These are phyloP conservation scores for Rhizophora mangle DNA, from an alignment of 345 rosid species.

Conservation along the genomic window DNA sequence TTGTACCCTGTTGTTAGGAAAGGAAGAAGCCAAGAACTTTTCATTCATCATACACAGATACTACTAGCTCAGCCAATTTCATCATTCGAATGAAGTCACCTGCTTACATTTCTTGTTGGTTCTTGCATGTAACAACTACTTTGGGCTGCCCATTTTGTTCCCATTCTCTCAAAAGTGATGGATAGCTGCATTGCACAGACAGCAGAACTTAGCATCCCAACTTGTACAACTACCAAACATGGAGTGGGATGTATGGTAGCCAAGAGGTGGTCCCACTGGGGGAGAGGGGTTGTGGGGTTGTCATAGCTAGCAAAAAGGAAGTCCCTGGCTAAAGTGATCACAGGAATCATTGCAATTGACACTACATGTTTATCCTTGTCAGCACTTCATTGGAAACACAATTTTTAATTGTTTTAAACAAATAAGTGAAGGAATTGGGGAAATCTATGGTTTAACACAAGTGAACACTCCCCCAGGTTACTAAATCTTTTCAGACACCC, in stretches of 20 bases:
- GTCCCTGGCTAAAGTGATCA: neutral
- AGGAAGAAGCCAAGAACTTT: neutral
- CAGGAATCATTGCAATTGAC: neutral
- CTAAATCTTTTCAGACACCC: neutral
- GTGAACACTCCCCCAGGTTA: neutral
- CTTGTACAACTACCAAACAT: neutral
- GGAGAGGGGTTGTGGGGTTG: neutral
- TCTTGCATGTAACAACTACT: slow-evolving; percentile 79
- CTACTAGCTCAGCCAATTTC: neutral
- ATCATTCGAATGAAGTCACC: slow-evolving; percentile 29
- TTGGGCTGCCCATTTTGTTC: slow-evolving; percentile 86
- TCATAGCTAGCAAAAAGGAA: slow-evolving; percentile 4
- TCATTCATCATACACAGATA: neutral
- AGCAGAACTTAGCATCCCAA: slow-evolving; percentile 12
- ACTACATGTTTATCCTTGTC: no score
- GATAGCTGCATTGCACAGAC: slow-evolving; percentile 46
- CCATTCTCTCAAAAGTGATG: slow-evolving; percentile 67
- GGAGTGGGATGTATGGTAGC: neutral
- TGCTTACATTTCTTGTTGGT: slow-evolving; percentile 88
- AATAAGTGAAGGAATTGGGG: neutral
- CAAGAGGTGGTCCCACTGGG: neutral
- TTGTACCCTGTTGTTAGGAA: neutral
- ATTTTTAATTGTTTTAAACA: no score
- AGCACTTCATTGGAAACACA: no score
- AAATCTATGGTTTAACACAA: neutral